Percentiles rank a stretch among this genome's conserved stretches.
phyloP scores from a whole-genome alignment of 176 grass and related monocot genomes.

The Elymus sibiricus region DNA sequence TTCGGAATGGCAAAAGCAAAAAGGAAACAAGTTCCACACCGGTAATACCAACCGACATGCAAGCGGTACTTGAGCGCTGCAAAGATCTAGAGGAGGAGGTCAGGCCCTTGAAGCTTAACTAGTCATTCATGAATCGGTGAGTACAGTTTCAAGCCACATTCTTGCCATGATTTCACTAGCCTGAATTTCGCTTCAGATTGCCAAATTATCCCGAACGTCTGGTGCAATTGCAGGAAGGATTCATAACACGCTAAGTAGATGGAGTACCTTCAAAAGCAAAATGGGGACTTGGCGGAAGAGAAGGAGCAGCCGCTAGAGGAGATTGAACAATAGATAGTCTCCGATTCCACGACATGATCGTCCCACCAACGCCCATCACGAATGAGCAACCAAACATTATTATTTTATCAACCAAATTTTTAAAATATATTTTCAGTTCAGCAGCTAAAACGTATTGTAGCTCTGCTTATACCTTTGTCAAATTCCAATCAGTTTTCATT shows the following conservation, averaged over 20 bases:
- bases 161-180: not conserved
- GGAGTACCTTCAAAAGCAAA: slow-evolving; percentile 72
- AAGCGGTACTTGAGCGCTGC: slow-evolving; percentile 51
- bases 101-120: slow-evolving; percentile 63
- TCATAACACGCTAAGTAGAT: slow-evolving; percentile 74
- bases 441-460: too few relatives aligned
- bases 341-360: slow-evolving; percentile 34
- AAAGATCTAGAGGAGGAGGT: slow-evolving; percentile 73
- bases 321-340: slow-evolving; percentile 45
- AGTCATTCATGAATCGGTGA: slow-evolving; percentile 78
- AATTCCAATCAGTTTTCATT: too few relatives aligned
- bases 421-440: too few relatives aligned
- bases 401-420: too few relatives aligned
- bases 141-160: not conserved
- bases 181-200: not conserved
- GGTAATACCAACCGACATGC: slow-evolving; percentile 58
- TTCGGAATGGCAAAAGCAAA: slow-evolving; percentile 73
- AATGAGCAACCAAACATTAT: too few relatives aligned
- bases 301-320: slow-evolving; percentile 54
- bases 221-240: slow-evolving; percentile 49
- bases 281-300: slow-evolving; percentile 50
- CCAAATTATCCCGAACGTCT: not conserved
- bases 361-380: too few relatives aligned
- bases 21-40: slow-evolving; percentile 63
- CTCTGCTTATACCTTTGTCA: too few relatives aligned